Percentiles rank a stretch among this genome's conserved stretches.
Conservation (phyloP, 192 early-diverging fungal species). For the Coemansia sp. region DNA sequence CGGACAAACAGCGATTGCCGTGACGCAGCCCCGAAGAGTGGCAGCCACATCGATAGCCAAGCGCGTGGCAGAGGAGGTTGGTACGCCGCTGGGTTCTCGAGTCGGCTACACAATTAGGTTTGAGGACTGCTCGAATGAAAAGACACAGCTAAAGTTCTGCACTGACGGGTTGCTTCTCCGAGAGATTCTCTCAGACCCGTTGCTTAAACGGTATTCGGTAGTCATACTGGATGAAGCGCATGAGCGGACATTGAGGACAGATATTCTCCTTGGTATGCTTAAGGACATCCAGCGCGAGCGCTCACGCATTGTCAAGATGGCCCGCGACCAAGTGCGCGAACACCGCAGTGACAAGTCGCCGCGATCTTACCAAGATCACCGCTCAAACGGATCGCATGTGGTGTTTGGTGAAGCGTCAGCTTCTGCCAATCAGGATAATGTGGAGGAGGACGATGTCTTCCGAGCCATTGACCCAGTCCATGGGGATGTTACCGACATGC, state of each 20-base stretch:
- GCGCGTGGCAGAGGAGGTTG: slow-evolving; percentile 80
- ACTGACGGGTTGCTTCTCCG: slow-evolving; percentile 96
- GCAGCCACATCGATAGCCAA: slow-evolving; percentile 81
- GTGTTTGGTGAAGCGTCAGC: slow-evolving; percentile 19
- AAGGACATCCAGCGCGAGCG: slow-evolving; percentile 81
- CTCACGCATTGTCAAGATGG: slow-evolving; percentile 38
- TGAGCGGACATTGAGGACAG: slow-evolving; percentile 95
- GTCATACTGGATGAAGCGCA: slow-evolving; percentile 97
- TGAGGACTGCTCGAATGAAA: slow-evolving; percentile 79
- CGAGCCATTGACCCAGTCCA: slow-evolving; percentile 17
- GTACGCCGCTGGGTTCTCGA: slow-evolving; percentile 64
- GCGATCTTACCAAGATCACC: slow-evolving; percentile 14
- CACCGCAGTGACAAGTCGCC: slow-evolving; percentile 13
- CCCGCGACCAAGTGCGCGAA: background rate
- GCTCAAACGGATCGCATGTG: slow-evolving; percentile 29
- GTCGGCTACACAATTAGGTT: slow-evolving; percentile 98
- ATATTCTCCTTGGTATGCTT: slow-evolving; percentile 95
- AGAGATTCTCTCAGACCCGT: slow-evolving; percentile 81
- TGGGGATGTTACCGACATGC: slow-evolving; percentile 38
- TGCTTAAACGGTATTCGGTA: slow-evolving; percentile 76
- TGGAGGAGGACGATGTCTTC: background rate
- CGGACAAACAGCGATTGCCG: slow-evolving; percentile 67
- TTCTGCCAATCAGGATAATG: background rate
- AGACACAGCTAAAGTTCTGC: slow-evolving; percentile 88
- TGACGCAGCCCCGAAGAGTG: slow-evolving; percentile 84